These are phyloP conservation scores for Cadophora malorum DNA, from an alignment of 2,329 filamentous ascomycete species.

Conservation along the genomic window DNA sequence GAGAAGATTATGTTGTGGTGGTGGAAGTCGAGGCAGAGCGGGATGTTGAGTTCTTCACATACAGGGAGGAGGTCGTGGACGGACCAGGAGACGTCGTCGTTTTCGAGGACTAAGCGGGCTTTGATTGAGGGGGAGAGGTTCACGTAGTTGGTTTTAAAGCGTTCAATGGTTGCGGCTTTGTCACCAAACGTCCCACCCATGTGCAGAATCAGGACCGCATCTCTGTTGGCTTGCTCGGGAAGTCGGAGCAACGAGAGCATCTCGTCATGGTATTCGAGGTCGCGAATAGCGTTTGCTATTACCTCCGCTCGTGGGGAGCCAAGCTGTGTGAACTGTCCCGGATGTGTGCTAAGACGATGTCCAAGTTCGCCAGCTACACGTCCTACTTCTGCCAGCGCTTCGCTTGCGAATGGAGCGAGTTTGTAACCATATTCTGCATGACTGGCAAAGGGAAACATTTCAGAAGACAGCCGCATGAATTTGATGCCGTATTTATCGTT, in stretches of 20 bases:
- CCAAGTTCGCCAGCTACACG: constrained; percentile 77
- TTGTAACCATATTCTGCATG: constrained; percentile 87
- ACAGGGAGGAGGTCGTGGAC: constrained; percentile 89
- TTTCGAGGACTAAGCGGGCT: constrained; percentile 84
- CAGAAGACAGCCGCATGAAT: constrained; percentile 89
- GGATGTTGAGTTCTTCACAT: constrained; percentile 94
- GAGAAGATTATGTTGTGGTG: constrained; percentile 97
- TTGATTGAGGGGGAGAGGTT: constrained; percentile 73
- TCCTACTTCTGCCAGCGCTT: constrained; percentile 77
- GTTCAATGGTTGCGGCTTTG: constrained; percentile 57
- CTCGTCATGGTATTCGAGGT: constrained; percentile 88
- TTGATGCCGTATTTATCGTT: constrained; percentile 91
- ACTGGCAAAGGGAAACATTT: constrained; percentile 97
- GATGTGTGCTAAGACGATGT: constrained; percentile 88
- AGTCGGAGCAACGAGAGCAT: constrained; percentile 79
- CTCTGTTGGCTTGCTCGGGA: constrained; percentile 77
- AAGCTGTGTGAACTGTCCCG: constrained; percentile 91
- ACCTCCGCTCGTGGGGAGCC: constrained; percentile 82
- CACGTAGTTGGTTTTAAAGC: constrained; percentile 60
- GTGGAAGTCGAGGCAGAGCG: constrained; percentile 89
- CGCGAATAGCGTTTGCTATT: constrained; percentile 76
- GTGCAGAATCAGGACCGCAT: constrained; percentile 94
- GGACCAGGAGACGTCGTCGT: constrained; percentile 92
- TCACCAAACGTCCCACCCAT: constrained; percentile 92
- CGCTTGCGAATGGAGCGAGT: constrained; percentile 81